Evolutionary conservation across 257 asterid genomes (phyloP).

Genomic region (Euphrasia confusa): DNA sequence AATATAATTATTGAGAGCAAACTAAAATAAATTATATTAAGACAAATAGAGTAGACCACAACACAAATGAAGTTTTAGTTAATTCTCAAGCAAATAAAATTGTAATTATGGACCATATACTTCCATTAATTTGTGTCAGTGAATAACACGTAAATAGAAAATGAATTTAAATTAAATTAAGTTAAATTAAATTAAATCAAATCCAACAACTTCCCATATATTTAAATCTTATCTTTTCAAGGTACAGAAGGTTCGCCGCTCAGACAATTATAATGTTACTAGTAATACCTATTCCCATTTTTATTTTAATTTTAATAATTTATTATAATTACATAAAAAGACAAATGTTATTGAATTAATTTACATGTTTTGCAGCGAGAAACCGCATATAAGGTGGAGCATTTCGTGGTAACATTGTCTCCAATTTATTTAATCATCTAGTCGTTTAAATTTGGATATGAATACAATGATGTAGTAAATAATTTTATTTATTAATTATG

Average conservation of each 20-base stretch:
- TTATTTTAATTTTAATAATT: not conserved
- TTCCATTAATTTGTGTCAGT: no score
- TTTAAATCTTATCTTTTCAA: conserved; percentile 11
- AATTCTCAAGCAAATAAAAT: no score
- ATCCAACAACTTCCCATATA: conserved; percentile 9
- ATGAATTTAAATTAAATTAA: not conserved
- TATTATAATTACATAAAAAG: not conserved
- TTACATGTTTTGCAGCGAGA: conserved; percentile 24
- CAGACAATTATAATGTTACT: conserved; percentile 34
- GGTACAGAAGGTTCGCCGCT: conserved; percentile 65
- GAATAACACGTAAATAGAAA: not conserved
- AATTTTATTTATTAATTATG: not conserved
- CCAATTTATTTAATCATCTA: conserved; percentile 21
- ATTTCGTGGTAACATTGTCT: conserved; percentile 44
- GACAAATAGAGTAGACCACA: no score
- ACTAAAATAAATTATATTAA: no score
- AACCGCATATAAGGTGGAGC: conserved; percentile 60
- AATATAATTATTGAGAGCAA: no score
- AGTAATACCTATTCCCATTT: conserved; percentile 17
- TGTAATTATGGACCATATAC: no score
- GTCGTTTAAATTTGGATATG: not conserved
- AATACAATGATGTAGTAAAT: no score
- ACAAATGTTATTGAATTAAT: conserved; percentile 11
- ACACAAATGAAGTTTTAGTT: no score
- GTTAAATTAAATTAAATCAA: not conserved